Conservation (phyloP, 2,329 filamentous ascomycete species). For the Aspergillus oerlinghausenensis region DNA sequence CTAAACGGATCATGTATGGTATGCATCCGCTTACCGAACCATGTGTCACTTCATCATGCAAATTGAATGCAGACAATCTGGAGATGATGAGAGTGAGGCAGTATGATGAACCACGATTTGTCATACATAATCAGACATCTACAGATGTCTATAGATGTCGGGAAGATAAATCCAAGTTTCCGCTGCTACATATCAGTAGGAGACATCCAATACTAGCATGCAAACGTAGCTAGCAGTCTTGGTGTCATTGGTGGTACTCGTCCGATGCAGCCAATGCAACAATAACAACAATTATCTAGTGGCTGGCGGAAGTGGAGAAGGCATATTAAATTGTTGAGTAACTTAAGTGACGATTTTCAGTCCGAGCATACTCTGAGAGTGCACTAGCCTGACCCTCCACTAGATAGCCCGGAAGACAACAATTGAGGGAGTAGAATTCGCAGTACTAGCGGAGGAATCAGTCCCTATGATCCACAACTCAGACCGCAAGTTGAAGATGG, state of each 20-base stretch:
- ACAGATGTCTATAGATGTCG: neutral
- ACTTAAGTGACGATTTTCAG: neutral
- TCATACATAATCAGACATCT: neutral
- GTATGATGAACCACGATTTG: neutral
- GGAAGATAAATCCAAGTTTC: neutral
- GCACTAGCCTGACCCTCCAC: neutral
- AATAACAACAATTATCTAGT: neutral
- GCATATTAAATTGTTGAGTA: neutral
- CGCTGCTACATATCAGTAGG: neutral
- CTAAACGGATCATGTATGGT: neutral
- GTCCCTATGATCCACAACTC: neutral
- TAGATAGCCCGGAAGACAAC: neutral
- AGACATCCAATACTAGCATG: neutral
- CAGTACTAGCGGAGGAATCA: neutral
- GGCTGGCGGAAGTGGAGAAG: neutral
- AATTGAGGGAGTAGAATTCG: neutral
- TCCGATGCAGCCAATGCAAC: neutral
- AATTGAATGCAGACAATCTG: neutral
- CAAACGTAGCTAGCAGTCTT: neutral
- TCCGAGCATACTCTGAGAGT: neutral
- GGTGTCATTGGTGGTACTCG: neutral
- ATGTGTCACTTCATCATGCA: slow-evolving; percentile 1
- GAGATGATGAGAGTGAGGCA: neutral
- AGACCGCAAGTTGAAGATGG: neutral
- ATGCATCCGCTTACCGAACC: neutral